Conservation (phyloP, 257 asterid species). For the Solanum peruvianum region DNA sequence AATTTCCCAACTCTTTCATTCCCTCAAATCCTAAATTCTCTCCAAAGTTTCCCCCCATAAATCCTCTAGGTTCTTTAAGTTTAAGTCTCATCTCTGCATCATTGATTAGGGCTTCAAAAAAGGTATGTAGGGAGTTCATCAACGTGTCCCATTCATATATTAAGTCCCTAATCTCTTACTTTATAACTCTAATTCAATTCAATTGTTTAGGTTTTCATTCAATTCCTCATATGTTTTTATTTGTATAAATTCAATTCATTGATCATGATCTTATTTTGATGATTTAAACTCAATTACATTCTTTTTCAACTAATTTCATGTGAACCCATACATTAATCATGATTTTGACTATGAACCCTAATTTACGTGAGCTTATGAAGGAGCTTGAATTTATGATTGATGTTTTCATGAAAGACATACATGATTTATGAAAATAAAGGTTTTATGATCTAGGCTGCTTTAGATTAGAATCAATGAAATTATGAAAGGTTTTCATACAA, state of each 20-base stretch:
- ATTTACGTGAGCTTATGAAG: neutral
- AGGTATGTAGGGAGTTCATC: neutral
- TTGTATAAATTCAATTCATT: neutral
- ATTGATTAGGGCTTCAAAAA: neutral
- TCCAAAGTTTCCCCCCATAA: neutral
- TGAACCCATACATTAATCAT: neutral
- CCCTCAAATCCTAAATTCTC: neutral
- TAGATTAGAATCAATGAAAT: too few species aligned
- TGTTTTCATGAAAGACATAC: neutral
- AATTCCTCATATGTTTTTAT: neutral
- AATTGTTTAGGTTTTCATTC: neutral
- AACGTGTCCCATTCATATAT: neutral
- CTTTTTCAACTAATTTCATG: neutral
- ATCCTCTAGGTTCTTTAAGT: neutral
- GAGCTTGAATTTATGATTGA: neutral
- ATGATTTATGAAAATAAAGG: neutral
- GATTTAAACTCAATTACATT: neutral
- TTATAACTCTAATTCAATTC: neutral
- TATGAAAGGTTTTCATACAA: too few species aligned
- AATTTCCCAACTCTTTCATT: neutral
- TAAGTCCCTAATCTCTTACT: neutral
- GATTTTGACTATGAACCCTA: neutral
- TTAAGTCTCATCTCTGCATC: neutral
- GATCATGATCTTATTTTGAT: neutral
- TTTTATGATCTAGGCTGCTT: too few species aligned